Evolutionary conservation across 805 yeast genomes (phyloP), one percentile per base, ranked within the genome.

Genomic region (Teunomyces lycoperdinae): DNA sequence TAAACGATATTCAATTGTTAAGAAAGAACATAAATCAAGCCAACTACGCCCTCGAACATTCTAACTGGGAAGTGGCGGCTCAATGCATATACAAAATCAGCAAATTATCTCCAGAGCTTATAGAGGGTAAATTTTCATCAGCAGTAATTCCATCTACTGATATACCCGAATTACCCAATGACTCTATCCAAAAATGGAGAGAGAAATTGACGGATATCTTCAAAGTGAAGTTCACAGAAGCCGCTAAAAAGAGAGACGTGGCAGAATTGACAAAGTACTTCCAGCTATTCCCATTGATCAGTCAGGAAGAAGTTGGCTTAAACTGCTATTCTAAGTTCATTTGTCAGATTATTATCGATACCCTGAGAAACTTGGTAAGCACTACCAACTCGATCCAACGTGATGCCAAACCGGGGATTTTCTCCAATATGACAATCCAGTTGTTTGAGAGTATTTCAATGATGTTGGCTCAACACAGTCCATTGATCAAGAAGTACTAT

Each of bases 71-170:
- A 27, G 62, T 79, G n/a, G 96, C 96, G 1, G 92, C 96, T 0
- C 71, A 70, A 46, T 78, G 89, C 13, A 85, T 90, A 4, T 54
- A 64, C 46, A 63, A 64, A 8, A 64, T 73, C 33, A 61, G 56
- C 28, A 60, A 68, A 48, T 67, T 92, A 33, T 88, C 95, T 0
- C 55, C 64, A 1, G 76, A 73, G 1, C 61, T 86, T 11, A 70
- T 76, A 20, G 53, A 66, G 11, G 91, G 96, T 14, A 72, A 79
- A 46, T 90, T 85, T 64, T 92, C 96, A 1, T 77, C 83, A 43
- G 82, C 76, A 40, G 87, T 87, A 58, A 92, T 92, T 13, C 99
- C 99, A 0, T 83, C 96, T 0, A 73, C 86, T 9, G 95, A 89
- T 47, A 75, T 90, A 11, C 96, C 97, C 0, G 96, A 89, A 44